Base-by-base conservation (phyloP, 371 early-diverging fungal species). In the Funneliformis caledonium region DNA sequence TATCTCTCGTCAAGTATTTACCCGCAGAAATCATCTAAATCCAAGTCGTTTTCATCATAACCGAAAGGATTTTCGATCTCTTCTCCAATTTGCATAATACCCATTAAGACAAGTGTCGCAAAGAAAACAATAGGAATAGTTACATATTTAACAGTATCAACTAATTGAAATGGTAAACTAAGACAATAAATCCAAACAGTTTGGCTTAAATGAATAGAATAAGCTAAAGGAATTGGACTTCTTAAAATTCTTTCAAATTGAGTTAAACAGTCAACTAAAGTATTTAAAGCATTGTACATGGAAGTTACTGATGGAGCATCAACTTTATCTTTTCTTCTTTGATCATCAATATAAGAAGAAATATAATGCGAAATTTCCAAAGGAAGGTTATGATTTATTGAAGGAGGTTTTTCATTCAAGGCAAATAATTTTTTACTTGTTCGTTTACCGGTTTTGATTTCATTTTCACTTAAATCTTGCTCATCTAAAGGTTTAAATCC, bases 151-250 rank as follows among this genome's bases (percentile, higher is more conserved):
- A 69, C 83, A 42, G 75, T 76, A 8, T 80, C 56, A 8, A 90
- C 87, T 37, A 94, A 82, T 80, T 93, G 92, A 88, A 91, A 93
- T 6, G 95, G 96, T 56, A 95, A 84, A 0, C 88, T 73, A 10
- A 94, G 73, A 61, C 94, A 82, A 79, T 93, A 95, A 48, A 94
- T 76, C 84, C 92, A 88, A 43, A 94, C 85, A 42, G 88, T 90
- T 69, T 94, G 94, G 37, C 90, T 87, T 72, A 95, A 86, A 85
- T 96, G 96, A 76, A 94, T 91, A 31, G 89, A 86, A 81, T 96
- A 96, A 8, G 95, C 95, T 69, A 92, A 78, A 9, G 96, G 96
- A 79, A 96, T 93, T 16, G 96, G 96, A 10, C 94, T 92, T 42
- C 88, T 88, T 42, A 93, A 82, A 79, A 96, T 94, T 47, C 96